Base-by-base conservation (phyloP, 2,329 filamentous ascomycete genomes). In the Cladophialophora bantiana region DNA sequence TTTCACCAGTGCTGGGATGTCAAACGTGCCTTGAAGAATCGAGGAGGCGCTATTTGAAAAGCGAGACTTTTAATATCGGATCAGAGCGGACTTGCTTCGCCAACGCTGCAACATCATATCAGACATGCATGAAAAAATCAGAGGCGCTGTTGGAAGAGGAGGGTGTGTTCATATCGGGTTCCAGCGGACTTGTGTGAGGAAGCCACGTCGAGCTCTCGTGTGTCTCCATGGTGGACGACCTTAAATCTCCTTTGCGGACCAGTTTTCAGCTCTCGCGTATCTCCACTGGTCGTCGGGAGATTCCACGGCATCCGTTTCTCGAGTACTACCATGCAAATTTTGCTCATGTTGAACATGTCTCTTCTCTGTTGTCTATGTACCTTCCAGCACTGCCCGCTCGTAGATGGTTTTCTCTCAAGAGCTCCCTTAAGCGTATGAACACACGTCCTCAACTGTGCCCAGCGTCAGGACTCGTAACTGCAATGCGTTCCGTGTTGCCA, bases 171-270 rank as follows among this genome's bases (percentile, higher is more conserved):
- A 50, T 26, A 12, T 3, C 7, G 18, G 9, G 18, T 50, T 20
- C 20, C 20, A 26, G 45, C 2, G 20, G 45, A 50, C 18, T 20
- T 10, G 18, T 50, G 18, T 20, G 18, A 50, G 18, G 57, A 34
- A 40, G 32, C 57, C n/a, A 15, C 18, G 40, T 55, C 26, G 20
- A 34, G 34, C 34, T 48, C 60, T 48, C 40, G 40, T n/a, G 40
- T 26, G 26, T 26, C 26, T 26, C 26, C 26, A 3, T 26, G 26
- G 26, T 26, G 42, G 15, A 20, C 42, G 42, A 45, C 42, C 4
- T 45, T 7, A 9, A n/a, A n/a, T 7, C 7, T 45, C 9, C n/a
- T 7, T 13, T 7, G 15, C n/a, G 7, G 4, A 10, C n/a, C 42
- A 20, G n/a, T 20, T n/a, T 45, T 7, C n/a, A 45, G 42, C 42